Percentiles rank a stretch among this genome's conserved stretches.
Conservation (phyloP, 2,329 filamentous ascomycete species). For the Scleromitrula shiraiana region DNA sequence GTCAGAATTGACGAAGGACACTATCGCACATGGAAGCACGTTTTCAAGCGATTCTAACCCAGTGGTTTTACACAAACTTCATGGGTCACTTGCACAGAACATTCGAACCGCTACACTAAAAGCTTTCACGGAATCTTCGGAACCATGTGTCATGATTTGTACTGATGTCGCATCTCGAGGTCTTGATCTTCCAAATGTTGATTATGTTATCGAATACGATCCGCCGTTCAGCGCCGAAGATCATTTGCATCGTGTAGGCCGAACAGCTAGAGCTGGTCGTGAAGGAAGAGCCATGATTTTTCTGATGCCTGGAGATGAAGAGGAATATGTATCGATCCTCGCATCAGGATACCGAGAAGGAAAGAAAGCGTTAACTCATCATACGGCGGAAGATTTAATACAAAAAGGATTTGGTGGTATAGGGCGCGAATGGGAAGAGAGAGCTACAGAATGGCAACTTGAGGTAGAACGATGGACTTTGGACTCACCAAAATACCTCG, state of each 20-base stretch:
- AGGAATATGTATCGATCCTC: conserved; percentile 67
- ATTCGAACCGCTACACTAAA: conserved; percentile 79
- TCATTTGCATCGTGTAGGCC: conserved; percentile 88
- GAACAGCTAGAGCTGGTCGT: conserved; percentile 86
- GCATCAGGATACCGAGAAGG: conserved; percentile 32
- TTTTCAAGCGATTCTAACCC: conserved; percentile 70
- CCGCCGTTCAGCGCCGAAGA: conserved; percentile 89
- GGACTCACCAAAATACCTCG: conserved; percentile 59
- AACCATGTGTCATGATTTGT: conserved; percentile 78
- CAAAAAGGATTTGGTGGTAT: conserved; percentile 52
- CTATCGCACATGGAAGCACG: conserved; percentile 60
- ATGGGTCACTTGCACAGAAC: conserved; percentile 83
- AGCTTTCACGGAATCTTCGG: conserved; percentile 65
- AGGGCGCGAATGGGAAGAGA: conserved; percentile 52
- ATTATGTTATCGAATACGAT: conserved; percentile 93
- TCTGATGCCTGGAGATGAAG: conserved; percentile 82
- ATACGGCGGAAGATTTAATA: conserved; percentile 57
- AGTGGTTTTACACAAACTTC: conserved; percentile 76
- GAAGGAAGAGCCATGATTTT: conserved; percentile 84
- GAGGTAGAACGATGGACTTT: conserved; percentile 58
- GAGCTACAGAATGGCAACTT: conserved; percentile 60
- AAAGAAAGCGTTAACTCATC: conserved; percentile 60
- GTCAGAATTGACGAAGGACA: conserved; percentile 41
- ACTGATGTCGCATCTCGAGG: conserved; percentile 95
- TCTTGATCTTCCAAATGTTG: conserved; percentile 89